Conservation (phyloP, 2,329 filamentous ascomycete species). For the Cordyceps javanica region DNA sequence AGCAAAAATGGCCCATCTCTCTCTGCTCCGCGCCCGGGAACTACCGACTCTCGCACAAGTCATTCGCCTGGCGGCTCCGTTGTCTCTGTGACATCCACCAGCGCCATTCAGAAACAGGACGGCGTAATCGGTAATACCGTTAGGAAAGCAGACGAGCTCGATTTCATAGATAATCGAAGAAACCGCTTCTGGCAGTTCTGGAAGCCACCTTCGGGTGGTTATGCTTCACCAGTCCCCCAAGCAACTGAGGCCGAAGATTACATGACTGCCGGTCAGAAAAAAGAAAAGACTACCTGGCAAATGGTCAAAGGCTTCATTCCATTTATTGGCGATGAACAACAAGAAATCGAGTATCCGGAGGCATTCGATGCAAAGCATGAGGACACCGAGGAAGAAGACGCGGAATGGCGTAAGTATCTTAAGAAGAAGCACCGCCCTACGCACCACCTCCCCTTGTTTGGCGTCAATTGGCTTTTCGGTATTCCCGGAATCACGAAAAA, state of each 20-base stretch:
- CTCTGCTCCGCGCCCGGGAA: conserved; percentile 14
- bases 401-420: conserved; percentile 78
- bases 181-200: conserved; percentile 57
- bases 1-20: conserved; percentile 14
- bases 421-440: conserved; percentile 78
- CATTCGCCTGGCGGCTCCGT: conserved; percentile 32
- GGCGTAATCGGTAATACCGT: conserved; percentile 42
- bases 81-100: conserved; percentile 34
- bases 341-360: conserved; percentile 51
- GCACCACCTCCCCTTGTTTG: conserved; percentile 63
- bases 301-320: conserved; percentile 44
- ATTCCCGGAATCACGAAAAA: conserved; percentile 80
- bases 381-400: conserved; percentile 53
- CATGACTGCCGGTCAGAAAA: conserved; percentile 16
- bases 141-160: conserved; percentile 41
- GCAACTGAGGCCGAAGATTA: conserved; percentile 38
- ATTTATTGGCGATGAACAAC: conserved; percentile 39
- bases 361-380: conserved; percentile 56
- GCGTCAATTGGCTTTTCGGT: conserved; percentile 65
- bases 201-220: conserved; percentile 56
- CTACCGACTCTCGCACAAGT: conserved; percentile 28
- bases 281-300: conserved; percentile 43
- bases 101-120: conserved; percentile 15
- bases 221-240: conserved; percentile 55
- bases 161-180: conserved; percentile 42